Evolutionary conservation across 2,329 filamentous ascomycete genomes (phyloP).

Genomic region (Colletotrichum sp.): DNA sequence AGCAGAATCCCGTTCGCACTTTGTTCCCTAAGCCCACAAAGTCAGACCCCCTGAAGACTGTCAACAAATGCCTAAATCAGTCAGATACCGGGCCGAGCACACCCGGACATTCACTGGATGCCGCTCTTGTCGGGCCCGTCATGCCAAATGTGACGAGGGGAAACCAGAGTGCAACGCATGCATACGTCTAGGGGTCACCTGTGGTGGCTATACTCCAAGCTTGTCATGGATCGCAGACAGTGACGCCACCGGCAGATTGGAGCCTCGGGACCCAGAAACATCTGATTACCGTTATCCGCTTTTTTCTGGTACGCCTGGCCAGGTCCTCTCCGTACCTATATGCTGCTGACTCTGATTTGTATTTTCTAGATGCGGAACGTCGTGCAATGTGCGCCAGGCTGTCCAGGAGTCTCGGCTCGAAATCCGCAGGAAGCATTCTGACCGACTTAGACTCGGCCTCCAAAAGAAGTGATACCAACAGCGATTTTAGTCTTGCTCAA

Average conservation of each 20-base stretch:
- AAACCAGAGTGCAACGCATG: constrained; percentile 44
- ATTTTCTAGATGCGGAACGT: background rate
- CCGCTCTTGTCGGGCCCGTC: constrained; percentile 39
- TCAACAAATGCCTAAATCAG: background rate
- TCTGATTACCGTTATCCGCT: background rate
- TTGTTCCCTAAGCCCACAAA: background rate
- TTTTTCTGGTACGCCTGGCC: background rate
- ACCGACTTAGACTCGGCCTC: background rate
- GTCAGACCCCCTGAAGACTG: background rate
- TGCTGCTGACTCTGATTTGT: background rate
- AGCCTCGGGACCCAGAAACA: background rate
- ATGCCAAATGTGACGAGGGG: constrained; percentile 49
- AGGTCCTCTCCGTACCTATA: background rate
- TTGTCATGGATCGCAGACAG: background rate
- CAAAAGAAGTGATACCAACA: background rate
- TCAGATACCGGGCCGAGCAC: background rate
- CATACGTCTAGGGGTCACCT: constrained; percentile 34
- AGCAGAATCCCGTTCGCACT: background rate
- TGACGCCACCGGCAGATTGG: background rate
- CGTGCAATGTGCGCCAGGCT: background rate
- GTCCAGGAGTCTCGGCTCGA: background rate
- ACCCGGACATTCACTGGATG: constrained; percentile 35
- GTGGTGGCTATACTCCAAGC: constrained; percentile 37
- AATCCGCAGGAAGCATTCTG: background rate
- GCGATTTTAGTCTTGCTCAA: background rate